phyloP scores from a whole-genome alignment of 148 eudicot genomes.

The Bassia scoparia region DNA sequence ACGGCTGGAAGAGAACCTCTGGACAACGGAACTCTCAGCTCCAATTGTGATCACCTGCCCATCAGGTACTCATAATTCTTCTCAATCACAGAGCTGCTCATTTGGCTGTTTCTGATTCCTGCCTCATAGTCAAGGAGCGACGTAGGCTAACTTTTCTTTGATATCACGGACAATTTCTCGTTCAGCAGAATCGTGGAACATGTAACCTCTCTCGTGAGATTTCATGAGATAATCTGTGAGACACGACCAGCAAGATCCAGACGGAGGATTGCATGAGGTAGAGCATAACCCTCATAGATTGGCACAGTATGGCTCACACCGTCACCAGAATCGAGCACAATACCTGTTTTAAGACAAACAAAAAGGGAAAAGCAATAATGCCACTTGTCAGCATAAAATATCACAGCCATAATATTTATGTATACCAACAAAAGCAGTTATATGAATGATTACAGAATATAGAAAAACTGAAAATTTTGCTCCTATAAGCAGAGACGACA shows the following conservation, averaged over 20 bases:
- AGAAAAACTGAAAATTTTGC: not conserved
- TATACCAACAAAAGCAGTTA: not conserved
- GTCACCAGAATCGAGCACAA: conserved; percentile 38
- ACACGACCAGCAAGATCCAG: conserved; percentile 35
- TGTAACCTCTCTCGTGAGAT: conserved; percentile 32
- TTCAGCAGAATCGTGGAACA: conserved; percentile 38
- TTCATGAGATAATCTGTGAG: conserved; percentile 37
- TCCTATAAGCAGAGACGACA: not conserved
- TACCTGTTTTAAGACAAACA: conserved; percentile 23
- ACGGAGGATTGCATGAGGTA: conserved; percentile 34
- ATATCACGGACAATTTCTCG: conserved; percentile 36
- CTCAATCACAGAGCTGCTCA: conserved; percentile 32
- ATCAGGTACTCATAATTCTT: conserved; percentile 34
- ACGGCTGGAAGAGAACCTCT: conserved; percentile 35
- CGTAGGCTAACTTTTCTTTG: conserved; percentile 34
- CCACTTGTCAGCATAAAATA: not conserved
- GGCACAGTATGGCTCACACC: conserved; percentile 38
- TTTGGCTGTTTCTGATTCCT: conserved; percentile 30
- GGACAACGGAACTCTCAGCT: conserved; percentile 35
- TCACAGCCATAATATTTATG: not conserved
- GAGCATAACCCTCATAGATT: conserved; percentile 36
- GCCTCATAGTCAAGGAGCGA: conserved; percentile 36
- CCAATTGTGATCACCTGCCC: conserved; percentile 36
- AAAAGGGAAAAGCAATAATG: not conserved
- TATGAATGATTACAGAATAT: not conserved